Conservation (phyloP, 306 rosid species). For the Acacia acuminata region DNA sequence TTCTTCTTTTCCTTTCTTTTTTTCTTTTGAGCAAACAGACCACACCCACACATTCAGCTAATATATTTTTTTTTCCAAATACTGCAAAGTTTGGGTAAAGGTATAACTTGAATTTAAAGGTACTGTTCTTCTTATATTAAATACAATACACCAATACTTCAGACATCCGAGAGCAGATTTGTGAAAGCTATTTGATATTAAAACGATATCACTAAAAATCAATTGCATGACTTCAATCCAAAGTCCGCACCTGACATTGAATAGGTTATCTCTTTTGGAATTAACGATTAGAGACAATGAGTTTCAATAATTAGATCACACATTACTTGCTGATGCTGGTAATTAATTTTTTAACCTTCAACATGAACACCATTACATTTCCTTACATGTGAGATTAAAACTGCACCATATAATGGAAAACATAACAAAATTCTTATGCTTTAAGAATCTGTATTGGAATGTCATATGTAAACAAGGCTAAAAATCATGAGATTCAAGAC, state of each 20-base stretch:
- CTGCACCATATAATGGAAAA: slow-evolving; percentile 4
- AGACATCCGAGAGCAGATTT: too few relatives aligned
- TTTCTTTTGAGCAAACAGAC: too few relatives aligned
- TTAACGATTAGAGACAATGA: neutral
- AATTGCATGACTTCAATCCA: neutral
- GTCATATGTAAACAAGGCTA: slow-evolving; percentile 1
- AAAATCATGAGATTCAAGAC: too few relatives aligned
- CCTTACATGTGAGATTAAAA: neutral
- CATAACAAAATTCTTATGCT: too few relatives aligned
- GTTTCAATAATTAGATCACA: neutral
- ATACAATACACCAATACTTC: too few relatives aligned
- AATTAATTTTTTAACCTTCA: neutral
- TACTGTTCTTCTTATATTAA: too few relatives aligned
- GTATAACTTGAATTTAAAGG: too few relatives aligned
- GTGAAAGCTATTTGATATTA: too few relatives aligned
- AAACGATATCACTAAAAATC: neutral
- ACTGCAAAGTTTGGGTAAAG: too few relatives aligned
- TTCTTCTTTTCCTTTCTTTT: too few relatives aligned
- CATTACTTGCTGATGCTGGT: neutral
- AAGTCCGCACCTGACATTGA: slow-evolving; percentile 1
- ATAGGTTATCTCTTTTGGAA: neutral
- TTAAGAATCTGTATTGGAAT: neutral
- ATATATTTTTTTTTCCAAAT: too few relatives aligned
- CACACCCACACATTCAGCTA: too few relatives aligned
- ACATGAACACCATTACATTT: neutral